phyloP scores from a whole-genome alignment of 257 asterid species.

The Ballota nigra region DNA sequence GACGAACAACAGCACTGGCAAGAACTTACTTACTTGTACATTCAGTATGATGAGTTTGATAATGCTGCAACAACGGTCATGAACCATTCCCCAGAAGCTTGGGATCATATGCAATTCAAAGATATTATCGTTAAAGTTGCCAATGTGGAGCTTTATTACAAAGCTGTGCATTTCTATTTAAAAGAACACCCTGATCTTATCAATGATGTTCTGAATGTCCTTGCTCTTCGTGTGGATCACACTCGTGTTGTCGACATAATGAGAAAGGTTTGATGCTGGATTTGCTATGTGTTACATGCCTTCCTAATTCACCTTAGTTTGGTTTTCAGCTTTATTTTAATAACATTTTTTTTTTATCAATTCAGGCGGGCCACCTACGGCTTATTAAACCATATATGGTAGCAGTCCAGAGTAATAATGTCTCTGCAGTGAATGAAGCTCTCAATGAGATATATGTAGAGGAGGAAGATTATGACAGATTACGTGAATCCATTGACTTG shows the following conservation, averaged over 20 bases:
- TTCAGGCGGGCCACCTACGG: constrained; percentile 86
- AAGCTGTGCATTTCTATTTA: constrained; percentile 98
- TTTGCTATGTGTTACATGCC: background rate
- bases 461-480: constrained; percentile 92
- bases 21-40: constrained; percentile 87
- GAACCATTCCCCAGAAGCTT: constrained; percentile 99
- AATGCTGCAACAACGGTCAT: constrained; percentile 99
- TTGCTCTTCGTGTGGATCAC: constrained; percentile 93
- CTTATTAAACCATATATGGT: constrained; percentile 94
- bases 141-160: constrained; percentile 96
- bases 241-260: constrained; percentile 93
- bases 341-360: constrained; percentile 20
- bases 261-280: constrained; percentile 60
- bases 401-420: constrained; percentile 93
- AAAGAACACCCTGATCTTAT: constrained; percentile 98
- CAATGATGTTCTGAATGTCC: constrained; percentile 87
- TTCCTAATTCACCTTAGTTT: background rate
- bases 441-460: constrained; percentile 88
- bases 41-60: constrained; percentile 96
- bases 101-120: constrained; percentile 99
- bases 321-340: constrained; percentile 4
- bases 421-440: constrained; percentile 91
- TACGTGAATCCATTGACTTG: constrained; percentile 82
- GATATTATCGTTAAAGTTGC: constrained; percentile 97
- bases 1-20: constrained; percentile 99